Evolutionary conservation across 345 rosid genomes (phyloP).

Genomic region (Salix exigua): DNA sequence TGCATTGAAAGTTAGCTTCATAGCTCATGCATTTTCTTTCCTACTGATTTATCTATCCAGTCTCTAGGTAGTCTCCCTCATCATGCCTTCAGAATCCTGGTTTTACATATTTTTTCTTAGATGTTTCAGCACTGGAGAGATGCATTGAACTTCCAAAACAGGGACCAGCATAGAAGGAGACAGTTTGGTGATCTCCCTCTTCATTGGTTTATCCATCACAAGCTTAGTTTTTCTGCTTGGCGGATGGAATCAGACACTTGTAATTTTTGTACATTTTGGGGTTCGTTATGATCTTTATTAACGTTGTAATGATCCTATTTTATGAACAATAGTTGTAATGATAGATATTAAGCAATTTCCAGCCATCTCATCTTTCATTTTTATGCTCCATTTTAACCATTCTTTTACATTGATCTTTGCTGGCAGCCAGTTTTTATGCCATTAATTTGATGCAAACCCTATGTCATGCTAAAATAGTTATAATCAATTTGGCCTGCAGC

Average conservation of each 20-base stretch:
- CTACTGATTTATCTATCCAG: neutral
- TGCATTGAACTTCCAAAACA: conserved; percentile 1
- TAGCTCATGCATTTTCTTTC: conserved; percentile 10
- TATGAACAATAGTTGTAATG: conserved; percentile 7
- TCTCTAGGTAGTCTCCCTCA: conserved; percentile 1
- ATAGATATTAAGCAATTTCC: conserved; percentile 9
- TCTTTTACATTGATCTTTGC: neutral
- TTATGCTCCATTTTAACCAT: neutral
- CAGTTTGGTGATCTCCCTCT: conserved; percentile 68
- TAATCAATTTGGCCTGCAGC: neutral
- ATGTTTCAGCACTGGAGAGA: conserved; percentile 10
- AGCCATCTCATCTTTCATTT: conserved; percentile 6
- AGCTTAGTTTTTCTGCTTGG: conserved; percentile 47
- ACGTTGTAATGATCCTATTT: neutral
- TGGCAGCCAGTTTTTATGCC: neutral
- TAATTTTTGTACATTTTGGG: conserved; percentile 21
- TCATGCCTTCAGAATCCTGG: neutral
- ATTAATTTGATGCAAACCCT: neutral
- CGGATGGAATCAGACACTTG: conserved; percentile 19
- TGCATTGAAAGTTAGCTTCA: conserved; percentile 8
- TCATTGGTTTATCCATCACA: conserved; percentile 30
- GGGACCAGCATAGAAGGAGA: conserved; percentile 41
- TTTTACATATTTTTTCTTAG: neutral
- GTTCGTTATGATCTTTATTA: conserved; percentile 6
- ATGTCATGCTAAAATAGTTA: neutral